These are phyloP conservation scores for Prinsepia uniflora DNA, from an alignment of 306 rosid species.

Conservation along the genomic window DNA sequence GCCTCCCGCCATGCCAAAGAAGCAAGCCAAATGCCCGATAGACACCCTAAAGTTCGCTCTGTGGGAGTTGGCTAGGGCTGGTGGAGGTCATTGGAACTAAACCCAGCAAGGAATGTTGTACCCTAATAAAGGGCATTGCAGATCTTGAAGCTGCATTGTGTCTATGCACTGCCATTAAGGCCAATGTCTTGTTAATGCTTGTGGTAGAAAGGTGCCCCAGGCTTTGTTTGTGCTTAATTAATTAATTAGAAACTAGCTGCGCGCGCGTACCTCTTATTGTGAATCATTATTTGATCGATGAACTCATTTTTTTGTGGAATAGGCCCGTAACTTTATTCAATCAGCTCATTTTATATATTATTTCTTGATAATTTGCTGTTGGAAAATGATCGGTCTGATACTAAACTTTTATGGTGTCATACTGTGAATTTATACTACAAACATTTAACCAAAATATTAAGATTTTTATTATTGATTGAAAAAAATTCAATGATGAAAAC, in stretches of 20 bases:
- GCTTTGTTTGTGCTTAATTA: slow-evolving; percentile 64
- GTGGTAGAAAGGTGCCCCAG: slow-evolving; percentile 60
- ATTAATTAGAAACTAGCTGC: background rate
- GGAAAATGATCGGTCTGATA: too few species aligned
- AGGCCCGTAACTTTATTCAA: background rate
- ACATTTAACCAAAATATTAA: too few species aligned
- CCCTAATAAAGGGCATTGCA: slow-evolving; percentile 52
- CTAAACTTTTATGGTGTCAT: too few species aligned
- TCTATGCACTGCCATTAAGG: slow-evolving; percentile 65
- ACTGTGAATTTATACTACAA: background rate
- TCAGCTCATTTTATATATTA: background rate
- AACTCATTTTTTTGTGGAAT: background rate
- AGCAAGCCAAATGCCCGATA: slow-evolving; percentile 42
- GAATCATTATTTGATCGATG: background rate
- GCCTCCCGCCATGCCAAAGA: slow-evolving; percentile 22
- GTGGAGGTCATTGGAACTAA: slow-evolving; percentile 57
- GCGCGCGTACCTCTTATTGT: background rate
- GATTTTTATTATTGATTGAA: background rate
- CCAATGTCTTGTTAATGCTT: slow-evolving; percentile 45
- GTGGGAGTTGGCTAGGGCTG: slow-evolving; percentile 76
- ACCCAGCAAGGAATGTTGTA: slow-evolving; percentile 66
- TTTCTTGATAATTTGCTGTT: too few species aligned
- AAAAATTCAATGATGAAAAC: background rate
- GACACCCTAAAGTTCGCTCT: slow-evolving; percentile 64
- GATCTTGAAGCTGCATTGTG: slow-evolving; percentile 80